Base-by-base conservation (phyloP, 2,329 filamentous ascomycete genomes). In the Botrytis fabae region DNA sequence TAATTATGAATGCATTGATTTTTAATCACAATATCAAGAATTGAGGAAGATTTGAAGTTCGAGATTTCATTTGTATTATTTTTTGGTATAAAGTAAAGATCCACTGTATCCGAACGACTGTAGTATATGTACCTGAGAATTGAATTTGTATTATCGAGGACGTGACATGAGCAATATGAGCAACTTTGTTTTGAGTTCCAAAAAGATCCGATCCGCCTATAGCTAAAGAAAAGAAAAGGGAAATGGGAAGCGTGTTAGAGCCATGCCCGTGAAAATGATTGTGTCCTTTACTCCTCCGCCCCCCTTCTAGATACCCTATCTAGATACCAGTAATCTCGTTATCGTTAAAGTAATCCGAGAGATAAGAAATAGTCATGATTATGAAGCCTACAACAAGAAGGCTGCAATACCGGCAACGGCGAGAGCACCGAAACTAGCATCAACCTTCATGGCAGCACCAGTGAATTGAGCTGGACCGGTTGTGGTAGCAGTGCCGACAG, bases 341-440 rank as follows among this genome's bases (percentile, higher is more conserved):
- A 71, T 76, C 72, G 54, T 76, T 71, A 71, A 70, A 65, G 14
- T 72, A 57, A 63, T 73, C 28, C 2, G n/a, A 57, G 54, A 68
- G 40, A 74, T 70, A 60, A 72, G 51, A 71, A 57, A 60, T 51
- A 44, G 28, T 72, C 71, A 59, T 70, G 46, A 51, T 65, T 48
- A 59, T 71, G 61, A 59, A 59, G n/a, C 74, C 76, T 77, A 79
- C 69, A 79, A 65, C 63, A 79, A 62, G 71, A 79, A 74, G 38
- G 78, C 77, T 57, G 73, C 74, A 46, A 79, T 69, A 76, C 75
- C 78, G 64, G 73, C 78, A 72, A 73, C 62, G 32, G 69, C 77
- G 40, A 78, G 32, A 69, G 75, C 78, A 71, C 77, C 77, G 60
- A 78, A 68, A 38, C 77, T 75, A 62, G 76, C 61, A 44, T 76